A percentile compares a stretch with the other conserved stretches of the same genome.
Conservation (phyloP, 2,329 filamentous ascomycete genomes). For the Leptographium radiaticola region DNA sequence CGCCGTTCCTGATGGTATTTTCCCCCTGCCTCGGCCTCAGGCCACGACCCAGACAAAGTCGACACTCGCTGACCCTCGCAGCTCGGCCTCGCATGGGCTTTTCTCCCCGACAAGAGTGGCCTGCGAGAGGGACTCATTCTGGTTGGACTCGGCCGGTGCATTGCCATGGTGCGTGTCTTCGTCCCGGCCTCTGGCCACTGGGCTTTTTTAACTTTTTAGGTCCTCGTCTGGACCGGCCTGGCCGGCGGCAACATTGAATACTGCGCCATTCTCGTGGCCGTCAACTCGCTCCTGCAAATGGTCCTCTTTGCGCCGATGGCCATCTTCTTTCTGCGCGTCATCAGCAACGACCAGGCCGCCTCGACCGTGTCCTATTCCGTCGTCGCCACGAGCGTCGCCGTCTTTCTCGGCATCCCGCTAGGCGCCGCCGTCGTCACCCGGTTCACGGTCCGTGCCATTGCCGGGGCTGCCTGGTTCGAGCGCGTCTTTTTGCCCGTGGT, state of each 20-base stretch:
- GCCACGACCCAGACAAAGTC: no score
- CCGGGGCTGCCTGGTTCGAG: conserved; percentile 51
- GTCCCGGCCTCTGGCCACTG: not conserved
- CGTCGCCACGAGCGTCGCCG: conserved; percentile 68
- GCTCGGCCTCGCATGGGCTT: conserved; percentile 56
- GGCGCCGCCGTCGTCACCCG: conserved; percentile 68
- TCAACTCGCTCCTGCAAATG: conserved; percentile 66
- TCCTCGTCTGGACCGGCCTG: conserved; percentile 54
- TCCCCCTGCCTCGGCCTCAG: no score
- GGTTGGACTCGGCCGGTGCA: conserved; percentile 74
- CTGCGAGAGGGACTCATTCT: conserved; percentile 60
- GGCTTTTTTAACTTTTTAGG: conserved; percentile 14
- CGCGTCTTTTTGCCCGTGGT: conserved; percentile 54
- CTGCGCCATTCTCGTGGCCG: conserved; percentile 65
- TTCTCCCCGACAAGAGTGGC: conserved; percentile 43
- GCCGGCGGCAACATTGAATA: conserved; percentile 70
- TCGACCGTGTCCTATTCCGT: conserved; percentile 42
- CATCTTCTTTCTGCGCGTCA: conserved; percentile 56
- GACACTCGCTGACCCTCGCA: conserved; percentile 16
- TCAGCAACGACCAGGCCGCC: conserved; percentile 33
- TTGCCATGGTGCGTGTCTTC: conserved; percentile 57
- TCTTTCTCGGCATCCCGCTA: conserved; percentile 76
- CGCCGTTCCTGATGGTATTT: conserved; percentile 65
- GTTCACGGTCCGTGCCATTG: conserved; percentile 40
- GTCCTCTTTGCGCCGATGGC: conserved; percentile 58